Evolutionary conservation across 768 basidiomycete species (phyloP).

Genomic region (Cystobasidium tubakii): DNA sequence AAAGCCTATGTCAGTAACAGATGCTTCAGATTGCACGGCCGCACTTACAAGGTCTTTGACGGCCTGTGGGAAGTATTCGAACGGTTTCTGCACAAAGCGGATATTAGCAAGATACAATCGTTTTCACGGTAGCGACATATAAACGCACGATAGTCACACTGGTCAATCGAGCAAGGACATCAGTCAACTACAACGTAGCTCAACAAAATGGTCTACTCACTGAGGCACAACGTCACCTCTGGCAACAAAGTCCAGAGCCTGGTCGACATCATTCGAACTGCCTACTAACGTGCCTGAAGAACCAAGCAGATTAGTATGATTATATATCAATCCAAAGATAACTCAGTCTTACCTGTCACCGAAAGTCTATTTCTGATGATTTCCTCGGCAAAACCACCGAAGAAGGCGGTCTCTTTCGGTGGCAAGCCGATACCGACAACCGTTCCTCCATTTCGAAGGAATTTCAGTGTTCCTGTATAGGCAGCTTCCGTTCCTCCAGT

Average conservation of each 20-base stretch:
- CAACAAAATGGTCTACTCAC: neutral
- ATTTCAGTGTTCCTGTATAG: conserved; percentile 56
- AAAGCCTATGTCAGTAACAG: too few relatives aligned
- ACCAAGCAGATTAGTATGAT: neutral
- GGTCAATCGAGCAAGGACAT: neutral
- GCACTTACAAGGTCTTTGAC: conserved; percentile 11
- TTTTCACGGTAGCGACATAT: neutral
- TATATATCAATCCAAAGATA: too few relatives aligned
- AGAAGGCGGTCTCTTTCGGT: conserved; percentile 42
- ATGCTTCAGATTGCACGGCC: neutral
- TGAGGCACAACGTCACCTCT: neutral
- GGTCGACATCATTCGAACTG: neutral
- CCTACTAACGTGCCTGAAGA: neutral
- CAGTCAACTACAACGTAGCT: neutral
- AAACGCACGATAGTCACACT: neutral
- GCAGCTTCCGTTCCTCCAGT: conserved; percentile 49
- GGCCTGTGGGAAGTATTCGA: conserved; percentile 13
- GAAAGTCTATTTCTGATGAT: neutral
- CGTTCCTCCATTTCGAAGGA: conserved; percentile 64
- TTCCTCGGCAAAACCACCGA: conserved; percentile 10
- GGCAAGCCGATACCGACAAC: conserved; percentile 74
- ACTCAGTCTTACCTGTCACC: neutral
- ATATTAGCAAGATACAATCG: neutral
- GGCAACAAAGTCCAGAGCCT: conserved; percentile 5
- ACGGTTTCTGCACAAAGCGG: neutral